These are phyloP conservation scores for Mycena maculata DNA, from an alignment of 768 basidiomycete genomes.

Conservation along the genomic window DNA sequence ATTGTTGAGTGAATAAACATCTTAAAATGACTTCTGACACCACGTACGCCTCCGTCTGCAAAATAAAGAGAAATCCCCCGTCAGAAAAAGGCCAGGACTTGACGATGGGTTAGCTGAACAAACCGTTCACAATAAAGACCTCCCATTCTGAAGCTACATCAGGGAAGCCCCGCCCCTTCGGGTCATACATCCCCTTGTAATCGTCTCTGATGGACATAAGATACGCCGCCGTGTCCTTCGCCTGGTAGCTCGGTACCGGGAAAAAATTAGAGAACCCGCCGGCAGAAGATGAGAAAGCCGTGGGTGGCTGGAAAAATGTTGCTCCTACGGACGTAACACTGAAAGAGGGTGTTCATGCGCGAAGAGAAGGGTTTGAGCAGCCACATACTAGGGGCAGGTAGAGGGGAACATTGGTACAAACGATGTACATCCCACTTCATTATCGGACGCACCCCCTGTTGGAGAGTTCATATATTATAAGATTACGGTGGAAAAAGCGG, in stretches of 20 bases:
- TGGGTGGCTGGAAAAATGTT: conserved; percentile 14
- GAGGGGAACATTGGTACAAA: neutral
- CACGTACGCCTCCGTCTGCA: conserved; percentile 17
- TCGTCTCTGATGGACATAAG: conserved; percentile 6
- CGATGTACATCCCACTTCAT: conserved; percentile 9
- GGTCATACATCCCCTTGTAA: conserved; percentile 17
- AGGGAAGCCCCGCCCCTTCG: conserved; percentile 20
- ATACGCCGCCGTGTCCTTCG: conserved; percentile 13
- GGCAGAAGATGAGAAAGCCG: conserved; percentile 19
- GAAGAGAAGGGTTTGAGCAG: neutral
- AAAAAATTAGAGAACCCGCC: conserved; percentile 26
- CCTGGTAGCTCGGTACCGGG: conserved; percentile 19
- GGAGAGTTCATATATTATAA: neutral
- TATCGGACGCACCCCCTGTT: conserved; percentile 22
- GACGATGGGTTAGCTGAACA: conserved; percentile 5
- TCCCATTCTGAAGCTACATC: conserved; percentile 6
- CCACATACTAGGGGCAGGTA: conserved; percentile 24
- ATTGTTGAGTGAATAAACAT: conserved; percentile 7
- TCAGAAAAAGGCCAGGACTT: conserved; percentile 8
- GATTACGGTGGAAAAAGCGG: conserved; percentile 4
- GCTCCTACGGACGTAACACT: conserved; percentile 16
- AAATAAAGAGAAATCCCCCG: neutral
- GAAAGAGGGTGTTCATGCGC: neutral
- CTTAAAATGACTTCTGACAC: conserved; percentile 3
- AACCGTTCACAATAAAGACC: conserved; percentile 22